A percentile compares a stretch with the other conserved stretches of the same genome.
Evolutionary conservation across 1,284 basidiomycete species (phyloP).

Genomic region (Trichosporon faecale): DNA sequence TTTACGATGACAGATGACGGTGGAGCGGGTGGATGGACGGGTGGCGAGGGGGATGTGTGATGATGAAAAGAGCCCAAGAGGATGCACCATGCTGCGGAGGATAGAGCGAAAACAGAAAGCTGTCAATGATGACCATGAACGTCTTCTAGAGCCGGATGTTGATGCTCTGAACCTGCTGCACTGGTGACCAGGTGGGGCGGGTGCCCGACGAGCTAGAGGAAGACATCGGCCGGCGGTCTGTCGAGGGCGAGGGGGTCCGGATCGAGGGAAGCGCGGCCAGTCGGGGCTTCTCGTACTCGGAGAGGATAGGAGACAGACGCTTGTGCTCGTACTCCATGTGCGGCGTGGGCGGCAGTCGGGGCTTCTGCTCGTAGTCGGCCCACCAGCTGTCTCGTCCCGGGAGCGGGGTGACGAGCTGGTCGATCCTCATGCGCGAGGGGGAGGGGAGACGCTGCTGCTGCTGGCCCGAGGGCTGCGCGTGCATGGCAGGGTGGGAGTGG

Average conservation of each 20-base stretch:
- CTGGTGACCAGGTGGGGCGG: conserved; percentile 4
- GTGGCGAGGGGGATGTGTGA: neutral
- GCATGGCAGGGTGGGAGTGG: conserved; percentile 11
- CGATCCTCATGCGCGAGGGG: conserved; percentile 24
- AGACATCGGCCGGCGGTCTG: conserved; percentile 16
- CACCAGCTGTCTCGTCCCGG: conserved; percentile 7
- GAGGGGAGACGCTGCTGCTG: conserved; percentile 16
- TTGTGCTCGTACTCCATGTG: conserved; percentile 3
- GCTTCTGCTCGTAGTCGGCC: conserved; percentile 17
- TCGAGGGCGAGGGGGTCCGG: conserved; percentile 10
- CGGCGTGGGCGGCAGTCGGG: neutral
- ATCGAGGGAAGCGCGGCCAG: conserved; percentile 4
- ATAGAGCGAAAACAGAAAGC: neutral
- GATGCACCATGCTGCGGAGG: conserved; percentile 4
- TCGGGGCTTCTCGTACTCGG: neutral
- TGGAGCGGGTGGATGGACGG: neutral
- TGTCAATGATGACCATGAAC: neutral
- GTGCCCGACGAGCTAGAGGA: conserved; percentile 16
- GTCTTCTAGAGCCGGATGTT: conserved; percentile 1
- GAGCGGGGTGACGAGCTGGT: conserved; percentile 21
- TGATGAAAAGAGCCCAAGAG: neutral
- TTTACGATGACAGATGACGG: neutral
- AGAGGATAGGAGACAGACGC: conserved; percentile 6
- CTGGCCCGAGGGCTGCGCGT: neutral
- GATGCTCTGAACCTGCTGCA: conserved; percentile 8